Evolutionary conservation across 441 rosid genomes (phyloP), one percentile per base, ranked within the genome.

Genomic region (Oxalis stricta): DNA sequence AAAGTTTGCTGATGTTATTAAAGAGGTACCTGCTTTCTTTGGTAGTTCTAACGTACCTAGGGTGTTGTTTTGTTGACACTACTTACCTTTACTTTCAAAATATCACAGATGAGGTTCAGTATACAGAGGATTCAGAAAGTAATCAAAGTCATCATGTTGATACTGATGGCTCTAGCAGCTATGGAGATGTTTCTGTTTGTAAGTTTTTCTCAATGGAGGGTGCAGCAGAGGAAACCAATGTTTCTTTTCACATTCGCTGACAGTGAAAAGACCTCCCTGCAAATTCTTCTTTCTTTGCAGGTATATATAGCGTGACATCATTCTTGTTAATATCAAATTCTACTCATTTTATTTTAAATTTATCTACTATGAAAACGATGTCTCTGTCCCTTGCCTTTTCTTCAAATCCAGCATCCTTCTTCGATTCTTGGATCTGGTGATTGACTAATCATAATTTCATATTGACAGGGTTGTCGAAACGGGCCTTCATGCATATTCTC

Each of bases 381-480:
- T n/a, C n/a, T n/a, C n/a, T n/a, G n/a, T n/a, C n/a, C n/a, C n/a
- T n/a, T n/a, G n/a, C n/a, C n/a, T n/a, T n/a, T n/a, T n/a, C n/a
- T n/a, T n/a, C n/a, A n/a, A n/a, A n/a, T n/a, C n/a, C n/a, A n/a
- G n/a, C n/a, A n/a, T n/a, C n/a, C n/a, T n/a, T n/a, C n/a, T n/a
- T n/a, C n/a, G n/a, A n/a, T n/a, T n/a, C n/a, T n/a, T n/a, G n/a
- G n/a, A n/a, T n/a, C n/a, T n/a, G n/a, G n/a, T n/a, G n/a, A n/a
- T n/a, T n/a, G n/a, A n/a, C n/a, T n/a, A n/a, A n/a, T n/a, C n/a
- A n/a, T n/a, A n/a, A n/a, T n/a, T n/a, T n/a, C n/a, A n/a, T n/a
- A n/a, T n/a, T n/a, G n/a, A n/a, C 75, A 89, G 97, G 97, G 95
- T 32, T 89, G 95, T 68, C 74, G 84, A 60, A 74, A 84, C 32